Evolutionary conservation across 129 eudicot species (phyloP), one percentile per base, ranked within the genome.

Genomic region (Escallonia rubra): DNA sequence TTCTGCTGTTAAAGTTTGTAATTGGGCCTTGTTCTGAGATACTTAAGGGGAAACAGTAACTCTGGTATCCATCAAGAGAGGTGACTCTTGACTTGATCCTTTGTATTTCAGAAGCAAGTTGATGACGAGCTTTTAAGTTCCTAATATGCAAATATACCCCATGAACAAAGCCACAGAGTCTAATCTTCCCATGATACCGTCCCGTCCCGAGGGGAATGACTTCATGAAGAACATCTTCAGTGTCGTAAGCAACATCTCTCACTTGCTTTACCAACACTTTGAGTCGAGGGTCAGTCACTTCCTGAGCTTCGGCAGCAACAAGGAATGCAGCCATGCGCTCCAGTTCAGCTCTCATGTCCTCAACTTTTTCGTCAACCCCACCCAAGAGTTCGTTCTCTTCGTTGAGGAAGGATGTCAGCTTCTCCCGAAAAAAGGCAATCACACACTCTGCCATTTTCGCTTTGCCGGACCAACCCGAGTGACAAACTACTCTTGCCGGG

Each of bases 151-250:
- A 41, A 45, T 49, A 47, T n/a, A 23, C 23, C 9, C 65, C 14
- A 57, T 55, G 46, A 10, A 43, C 13, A 34, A 13, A 12, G 7
- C 52, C 34, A 43, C 15, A 23, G 40, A 16, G 41, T 16, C 34
- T 50, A n/a, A 15, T 12, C 57, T 6, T 23, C 46, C 23, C 12
- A 46, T 5, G 7, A 7, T 41, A 4, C 11, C 15, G 23, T 14
- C 56, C 3, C 39, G 34, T 44, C 23, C n/a, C 3, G 6, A 63
- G 63, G 10, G 64, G 59, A 58, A 64, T 51, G 48, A 63, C 73
- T 16, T 73, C 69, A 60, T 79, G 76, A n/a, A 79, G 61, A 71
- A 64, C 63, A 40, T 74, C 72, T 15, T 79, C 83, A 12, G 42
- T 70, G 8, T 73, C 68, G 65, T 46, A 62, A 12, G 79, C 79